These are phyloP conservation scores for Pythium plurisporium DNA, from an alignment of 352 stramenopile genomes.

Conservation along the genomic window DNA sequence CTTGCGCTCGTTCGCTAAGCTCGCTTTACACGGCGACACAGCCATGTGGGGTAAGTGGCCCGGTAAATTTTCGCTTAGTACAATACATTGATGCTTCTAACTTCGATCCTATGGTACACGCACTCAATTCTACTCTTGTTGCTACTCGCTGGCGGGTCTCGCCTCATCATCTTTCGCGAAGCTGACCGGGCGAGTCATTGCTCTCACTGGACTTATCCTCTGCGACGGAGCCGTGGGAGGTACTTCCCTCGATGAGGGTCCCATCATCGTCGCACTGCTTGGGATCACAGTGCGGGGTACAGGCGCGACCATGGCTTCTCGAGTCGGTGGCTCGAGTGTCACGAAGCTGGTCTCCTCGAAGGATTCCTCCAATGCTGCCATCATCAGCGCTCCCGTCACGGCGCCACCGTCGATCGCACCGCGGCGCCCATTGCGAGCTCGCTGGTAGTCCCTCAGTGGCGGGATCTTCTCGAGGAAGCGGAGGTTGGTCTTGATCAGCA, in stretches of 20 bases:
- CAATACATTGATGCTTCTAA: too few species aligned
- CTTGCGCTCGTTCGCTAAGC: too few species aligned
- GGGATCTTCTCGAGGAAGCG: slow-evolving; percentile 68
- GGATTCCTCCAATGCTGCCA: slow-evolving; percentile 58
- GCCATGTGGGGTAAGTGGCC: too few species aligned
- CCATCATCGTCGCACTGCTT: background rate
- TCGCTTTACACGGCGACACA: too few species aligned
- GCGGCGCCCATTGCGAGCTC: slow-evolving; percentile 47
- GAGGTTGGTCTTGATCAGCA: slow-evolving; percentile 51
- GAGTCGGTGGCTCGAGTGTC: slow-evolving; percentile 31
- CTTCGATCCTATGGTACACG: background rate
- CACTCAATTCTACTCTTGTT: background rate
- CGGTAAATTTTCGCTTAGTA: too few species aligned
- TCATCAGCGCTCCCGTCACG: slow-evolving; percentile 32
- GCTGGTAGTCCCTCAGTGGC: slow-evolving; percentile 53
- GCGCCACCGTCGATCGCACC: slow-evolving; percentile 59
- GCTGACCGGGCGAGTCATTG: background rate
- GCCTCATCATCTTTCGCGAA: slow-evolving; percentile 25
- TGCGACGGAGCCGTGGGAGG: background rate
- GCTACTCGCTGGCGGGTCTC: slow-evolving; percentile 19
- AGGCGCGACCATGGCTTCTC: slow-evolving; percentile 42
- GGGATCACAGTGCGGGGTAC: slow-evolving; percentile 6
- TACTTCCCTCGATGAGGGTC: background rate
- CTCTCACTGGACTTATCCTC: slow-evolving; percentile 3
- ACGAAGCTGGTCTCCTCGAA: slow-evolving; percentile 73